phyloP scores from a whole-genome alignment of 495 filamentous ascomycete genomes.

The Letharia columbiana region DNA sequence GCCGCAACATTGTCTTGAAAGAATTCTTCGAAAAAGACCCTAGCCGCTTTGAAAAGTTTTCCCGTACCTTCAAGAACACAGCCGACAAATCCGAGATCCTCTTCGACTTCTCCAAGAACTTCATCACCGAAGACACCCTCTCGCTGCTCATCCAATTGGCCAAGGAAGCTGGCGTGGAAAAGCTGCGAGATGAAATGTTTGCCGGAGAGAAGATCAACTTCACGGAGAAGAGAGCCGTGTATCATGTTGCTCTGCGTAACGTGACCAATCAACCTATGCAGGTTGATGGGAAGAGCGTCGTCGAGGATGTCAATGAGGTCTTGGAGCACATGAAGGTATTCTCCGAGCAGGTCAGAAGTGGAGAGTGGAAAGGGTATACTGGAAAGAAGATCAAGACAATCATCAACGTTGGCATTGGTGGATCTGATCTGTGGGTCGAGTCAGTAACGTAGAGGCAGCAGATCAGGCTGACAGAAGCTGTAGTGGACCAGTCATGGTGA shows the following conservation, averaged over 20 bases:
- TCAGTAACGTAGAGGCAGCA: conserved; percentile 5
- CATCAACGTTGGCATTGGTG: conserved; percentile 96
- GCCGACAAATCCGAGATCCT: conserved; percentile 74
- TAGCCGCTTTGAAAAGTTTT: conserved; percentile 82
- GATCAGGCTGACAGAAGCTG: conserved; percentile 30
- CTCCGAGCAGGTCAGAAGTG: conserved; percentile 85
- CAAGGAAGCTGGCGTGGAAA: conserved; percentile 80
- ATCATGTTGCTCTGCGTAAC: conserved; percentile 90
- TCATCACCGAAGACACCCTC: conserved; percentile 89
- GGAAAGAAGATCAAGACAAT: conserved; percentile 96
- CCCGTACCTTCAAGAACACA: conserved; percentile 70
- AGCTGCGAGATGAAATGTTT: conserved; percentile 96
- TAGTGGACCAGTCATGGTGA: conserved; percentile 97
- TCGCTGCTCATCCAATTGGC: conserved; percentile 77
- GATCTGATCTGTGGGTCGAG: conserved; percentile 80
- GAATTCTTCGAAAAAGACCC: conserved; percentile 86
- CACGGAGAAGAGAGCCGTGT: conserved; percentile 92
- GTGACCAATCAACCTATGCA: conserved; percentile 74
- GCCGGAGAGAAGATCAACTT: conserved; percentile 97
- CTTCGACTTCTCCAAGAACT: conserved; percentile 99
- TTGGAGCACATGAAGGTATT: conserved; percentile 97
- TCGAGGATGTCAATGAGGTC: conserved; percentile 85
- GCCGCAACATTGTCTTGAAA: conserved; percentile 84
- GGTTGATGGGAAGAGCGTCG: conserved; percentile 91
- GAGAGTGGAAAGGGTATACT: conserved; percentile 97